Base-by-base conservation (phyloP, 441 rosid genomes). In the Adansonia rubrostipa region DNA sequence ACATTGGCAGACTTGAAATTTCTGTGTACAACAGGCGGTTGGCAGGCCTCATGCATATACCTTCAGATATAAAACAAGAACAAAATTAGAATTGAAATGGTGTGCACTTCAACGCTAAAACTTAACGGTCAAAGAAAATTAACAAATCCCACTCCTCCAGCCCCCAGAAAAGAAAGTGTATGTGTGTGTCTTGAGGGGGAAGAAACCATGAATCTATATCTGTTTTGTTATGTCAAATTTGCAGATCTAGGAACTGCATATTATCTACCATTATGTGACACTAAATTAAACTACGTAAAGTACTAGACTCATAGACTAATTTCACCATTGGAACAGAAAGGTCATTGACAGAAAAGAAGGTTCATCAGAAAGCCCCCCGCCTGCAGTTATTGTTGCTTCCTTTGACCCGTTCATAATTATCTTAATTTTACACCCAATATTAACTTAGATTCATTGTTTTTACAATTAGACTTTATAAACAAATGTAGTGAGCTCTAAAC, bases 11-110 rank as follows among this genome's bases (percentile, higher is more conserved):
- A 86, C 80, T 93, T 93, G 87, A 96, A 94, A 83, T 89, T 96
- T 84, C 96, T 86, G 91, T 95, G 99, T 48, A 92, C 84, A 50
- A 97, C 78, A 61, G 94, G 92, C 67, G 99, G 99, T 77, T 91
- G 92, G 81, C 99, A 97, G 81, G 91, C 80, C 88, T 95, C 99
- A 63, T 97, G 99, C 90, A 95, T 83, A 83, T 93, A 95, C 92
- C 99, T 96, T 75, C 70, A 58, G 76, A 73, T 67, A 80, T 20
- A 60, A 57, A 80, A 81, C 11, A 75, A 70, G n/a, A 77, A 65
- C 8, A 80, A 76, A 61, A 75, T 85, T 67, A 83, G 77, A 51
- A 60, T 5, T 6, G 5, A 42, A 45, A 71, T 24, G 53, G 24
- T 51, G 48, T 19, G 20, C 76, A 42, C 20, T 77, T 53, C 68